phyloP scores from a whole-genome alignment of 208 protist genomes.

The Vickermania spadyakhi region DNA sequence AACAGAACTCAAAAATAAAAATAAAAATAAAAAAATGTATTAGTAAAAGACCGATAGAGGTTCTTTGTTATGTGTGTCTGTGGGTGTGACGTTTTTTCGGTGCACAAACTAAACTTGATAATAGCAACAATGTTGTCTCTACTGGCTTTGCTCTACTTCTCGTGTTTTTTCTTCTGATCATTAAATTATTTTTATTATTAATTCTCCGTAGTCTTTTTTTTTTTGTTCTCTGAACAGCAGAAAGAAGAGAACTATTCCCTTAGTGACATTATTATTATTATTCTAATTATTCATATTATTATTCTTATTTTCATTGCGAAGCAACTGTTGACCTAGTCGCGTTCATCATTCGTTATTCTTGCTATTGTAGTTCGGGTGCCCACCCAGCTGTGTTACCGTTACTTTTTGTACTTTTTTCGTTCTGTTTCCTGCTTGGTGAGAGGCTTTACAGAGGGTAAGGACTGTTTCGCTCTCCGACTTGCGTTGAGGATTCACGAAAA shows the following conservation, averaged over 20 bases:
- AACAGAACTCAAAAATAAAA: constrained; percentile 9
- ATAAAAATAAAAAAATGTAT: constrained; percentile 10
- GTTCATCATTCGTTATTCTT: no score
- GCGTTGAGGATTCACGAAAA: no score
- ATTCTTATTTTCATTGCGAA: no score
- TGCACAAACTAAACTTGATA: neutral
- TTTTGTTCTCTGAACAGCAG: neutral
- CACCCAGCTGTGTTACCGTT: no score
- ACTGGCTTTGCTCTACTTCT: neutral
- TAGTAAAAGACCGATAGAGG: neutral
- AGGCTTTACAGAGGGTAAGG: no score
- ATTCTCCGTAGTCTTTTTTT: neutral
- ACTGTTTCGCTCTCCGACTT: no score
- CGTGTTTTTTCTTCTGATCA: neutral
- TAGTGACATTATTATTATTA: constrained; percentile 1
- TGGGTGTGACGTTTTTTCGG: neutral
- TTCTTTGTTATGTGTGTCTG: neutral
- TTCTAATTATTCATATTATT: neutral
- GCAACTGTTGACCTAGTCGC: no score
- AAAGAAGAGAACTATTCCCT: neutral
- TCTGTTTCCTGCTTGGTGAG: no score
- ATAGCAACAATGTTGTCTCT: neutral
- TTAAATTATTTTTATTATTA: neutral
- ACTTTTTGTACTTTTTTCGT: no score
- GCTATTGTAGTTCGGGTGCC: no score